phyloP scores from a whole-genome alignment of 805 yeast species.

The Brettanomyces sp. region DNA sequence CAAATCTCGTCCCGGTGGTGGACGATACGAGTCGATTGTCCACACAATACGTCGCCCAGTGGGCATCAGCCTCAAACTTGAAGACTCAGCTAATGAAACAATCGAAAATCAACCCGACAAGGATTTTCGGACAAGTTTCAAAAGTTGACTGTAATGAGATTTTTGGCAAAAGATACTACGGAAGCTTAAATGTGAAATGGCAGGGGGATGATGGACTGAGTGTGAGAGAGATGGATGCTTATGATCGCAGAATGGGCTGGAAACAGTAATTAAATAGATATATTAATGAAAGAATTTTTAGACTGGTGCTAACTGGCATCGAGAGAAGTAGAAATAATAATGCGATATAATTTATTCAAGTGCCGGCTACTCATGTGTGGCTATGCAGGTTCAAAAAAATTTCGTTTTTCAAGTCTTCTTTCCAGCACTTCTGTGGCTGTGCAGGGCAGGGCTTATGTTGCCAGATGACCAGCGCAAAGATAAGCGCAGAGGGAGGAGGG shows the following conservation, averaged over 20 bases:
- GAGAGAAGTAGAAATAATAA: too few relatives aligned
- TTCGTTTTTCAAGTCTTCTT: too few relatives aligned
- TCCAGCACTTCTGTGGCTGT: too few relatives aligned
- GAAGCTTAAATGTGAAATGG: conserved; percentile 19
- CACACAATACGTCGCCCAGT: conserved; percentile 11
- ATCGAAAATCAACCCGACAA: conserved; percentile 14
- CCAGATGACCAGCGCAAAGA: too few relatives aligned
- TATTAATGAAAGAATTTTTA: neutral
- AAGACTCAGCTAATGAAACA: conserved; percentile 13
- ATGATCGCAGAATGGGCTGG: conserved; percentile 22
- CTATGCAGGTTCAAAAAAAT: too few relatives aligned
- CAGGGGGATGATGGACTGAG: conserved; percentile 14
- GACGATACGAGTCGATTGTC: neutral
- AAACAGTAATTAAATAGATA: neutral
- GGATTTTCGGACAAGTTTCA: conserved; percentile 17
- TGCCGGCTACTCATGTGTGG: too few relatives aligned
- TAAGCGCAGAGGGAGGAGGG: too few relatives aligned
- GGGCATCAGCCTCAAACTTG: conserved; percentile 15
- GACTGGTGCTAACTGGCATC: conserved; percentile 4
- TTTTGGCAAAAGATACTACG: conserved; percentile 14
- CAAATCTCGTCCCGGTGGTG: neutral
- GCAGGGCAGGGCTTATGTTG: too few relatives aligned
- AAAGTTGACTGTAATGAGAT: conserved; percentile 16
- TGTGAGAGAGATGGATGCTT: conserved; percentile 18
- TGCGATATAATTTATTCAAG: too few relatives aligned